These are phyloP conservation scores for Leptographium lundbergii DNA, from an alignment of 2,329 filamentous ascomycete species.

Conservation along the genomic window DNA sequence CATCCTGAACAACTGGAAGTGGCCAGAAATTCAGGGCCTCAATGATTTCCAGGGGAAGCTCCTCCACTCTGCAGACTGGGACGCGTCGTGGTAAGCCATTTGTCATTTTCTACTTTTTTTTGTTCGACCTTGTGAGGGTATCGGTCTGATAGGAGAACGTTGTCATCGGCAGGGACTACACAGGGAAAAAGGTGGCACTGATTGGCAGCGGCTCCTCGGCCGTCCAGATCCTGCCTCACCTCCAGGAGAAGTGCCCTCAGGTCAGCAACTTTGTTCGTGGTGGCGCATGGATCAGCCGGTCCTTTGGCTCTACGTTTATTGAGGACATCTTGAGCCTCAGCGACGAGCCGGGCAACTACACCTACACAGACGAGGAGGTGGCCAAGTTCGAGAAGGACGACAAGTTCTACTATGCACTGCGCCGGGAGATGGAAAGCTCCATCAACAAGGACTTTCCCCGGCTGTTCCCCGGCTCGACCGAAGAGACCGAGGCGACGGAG, in stretches of 20 bases:
- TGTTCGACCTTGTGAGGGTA: too few species aligned
- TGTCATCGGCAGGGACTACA: constrained; percentile 23
- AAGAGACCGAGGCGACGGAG: constrained; percentile 26
- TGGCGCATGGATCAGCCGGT: constrained; percentile 26
- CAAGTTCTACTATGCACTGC: background rate
- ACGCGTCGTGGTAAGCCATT: constrained; percentile 12
- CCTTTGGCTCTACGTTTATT: constrained; percentile 23
- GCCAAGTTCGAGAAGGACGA: background rate
- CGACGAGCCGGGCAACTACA: constrained; percentile 28
- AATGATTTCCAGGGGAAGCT: constrained; percentile 31
- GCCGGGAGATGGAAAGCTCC: constrained; percentile 2
- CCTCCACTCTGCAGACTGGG: constrained; percentile 41
- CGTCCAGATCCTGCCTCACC: constrained; percentile 36
- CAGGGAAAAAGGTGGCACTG: constrained; percentile 36
- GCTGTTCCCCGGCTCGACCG: constrained; percentile 24
- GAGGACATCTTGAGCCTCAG: constrained; percentile 27
- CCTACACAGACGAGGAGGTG: constrained; percentile 11
- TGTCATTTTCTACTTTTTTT: background rate
- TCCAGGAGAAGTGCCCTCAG: constrained; percentile 26
- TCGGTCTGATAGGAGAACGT: too few species aligned
- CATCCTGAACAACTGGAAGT: constrained; percentile 40
- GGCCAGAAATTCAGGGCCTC: constrained; percentile 33
- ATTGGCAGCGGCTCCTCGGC: constrained; percentile 44
- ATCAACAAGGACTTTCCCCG: constrained; percentile 10
- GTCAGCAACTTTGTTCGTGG: constrained; percentile 24